A percentile compares a stretch with the other conserved stretches of the same genome.
phyloP scores from a whole-genome alignment of 169 alveolate species.

The Toxoplasma gondii region DNA sequence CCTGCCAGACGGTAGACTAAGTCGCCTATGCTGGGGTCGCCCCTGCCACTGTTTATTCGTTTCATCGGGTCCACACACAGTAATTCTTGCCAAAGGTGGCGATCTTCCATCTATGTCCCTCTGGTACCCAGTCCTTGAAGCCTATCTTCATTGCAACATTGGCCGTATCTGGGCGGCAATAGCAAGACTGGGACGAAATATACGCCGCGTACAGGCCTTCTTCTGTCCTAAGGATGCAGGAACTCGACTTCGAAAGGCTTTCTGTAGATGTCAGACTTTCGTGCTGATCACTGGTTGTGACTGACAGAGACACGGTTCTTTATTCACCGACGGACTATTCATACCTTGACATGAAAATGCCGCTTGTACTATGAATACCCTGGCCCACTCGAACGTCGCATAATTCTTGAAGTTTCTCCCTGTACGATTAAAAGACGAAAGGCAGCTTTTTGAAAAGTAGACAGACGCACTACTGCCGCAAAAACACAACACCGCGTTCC shows the following conservation, averaged over 20 bases:
- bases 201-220: conserved; percentile 51
- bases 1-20: no score
- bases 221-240: conserved; percentile 11
- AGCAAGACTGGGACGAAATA: conserved; percentile 6
- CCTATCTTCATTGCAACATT: conserved; percentile 41
- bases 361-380: conserved; percentile 54
- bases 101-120: conserved; percentile 5
- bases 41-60: not conserved
- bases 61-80: conserved; percentile 43
- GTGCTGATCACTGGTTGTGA: not conserved
- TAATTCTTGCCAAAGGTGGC: conserved; percentile 37
- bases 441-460: not conserved
- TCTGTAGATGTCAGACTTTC: not conserved
- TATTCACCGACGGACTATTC: not conserved
- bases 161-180: conserved; percentile 40
- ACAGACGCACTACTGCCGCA: not conserved
- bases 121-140: conserved; percentile 34
- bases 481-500: not conserved
- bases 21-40: no score
- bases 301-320: not conserved
- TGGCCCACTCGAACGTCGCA: conserved; percentile 28
- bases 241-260: not conserved
- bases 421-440: not conserved
- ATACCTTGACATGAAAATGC: conserved; percentile 50
- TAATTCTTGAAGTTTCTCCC: conserved; percentile 49